Evolutionary conservation across 306 rosid genomes (phyloP).

Genomic region (Rosa lucieae): DNA sequence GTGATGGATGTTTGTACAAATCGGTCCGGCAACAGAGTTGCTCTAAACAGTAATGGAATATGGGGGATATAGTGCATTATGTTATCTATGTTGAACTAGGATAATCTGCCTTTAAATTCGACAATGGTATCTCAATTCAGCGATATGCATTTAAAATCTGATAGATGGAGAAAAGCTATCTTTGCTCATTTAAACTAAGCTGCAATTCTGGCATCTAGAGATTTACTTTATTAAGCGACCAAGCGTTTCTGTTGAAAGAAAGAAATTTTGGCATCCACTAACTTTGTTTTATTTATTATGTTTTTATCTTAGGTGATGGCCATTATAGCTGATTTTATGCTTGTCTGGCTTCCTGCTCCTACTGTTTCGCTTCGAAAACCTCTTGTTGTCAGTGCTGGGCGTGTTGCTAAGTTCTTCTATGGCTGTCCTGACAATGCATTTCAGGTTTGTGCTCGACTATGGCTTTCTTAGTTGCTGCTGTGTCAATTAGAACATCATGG

Average conservation of each 20-base stretch:
- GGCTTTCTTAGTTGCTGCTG: neutral
- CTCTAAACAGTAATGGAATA: neutral
- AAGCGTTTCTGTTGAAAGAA: too few relatives aligned
- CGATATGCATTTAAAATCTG: neutral
- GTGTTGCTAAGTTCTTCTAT: conserved; percentile 78
- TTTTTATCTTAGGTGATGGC: conserved; percentile 43
- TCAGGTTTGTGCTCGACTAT: conserved; percentile 49
- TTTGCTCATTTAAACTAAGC: neutral
- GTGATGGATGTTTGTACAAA: neutral
- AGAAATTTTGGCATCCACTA: too few relatives aligned
- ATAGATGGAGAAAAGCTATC: neutral
- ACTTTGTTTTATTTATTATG: too few relatives aligned
- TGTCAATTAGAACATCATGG: neutral
- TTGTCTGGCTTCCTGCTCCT: conserved; percentile 76
- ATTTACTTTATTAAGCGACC: too few relatives aligned
- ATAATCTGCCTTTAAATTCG: neutral
- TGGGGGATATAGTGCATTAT: neutral
- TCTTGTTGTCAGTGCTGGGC: conserved; percentile 64
- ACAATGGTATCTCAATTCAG: neutral
- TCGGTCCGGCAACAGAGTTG: neutral
- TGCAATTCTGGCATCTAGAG: too few relatives aligned
- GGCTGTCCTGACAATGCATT: conserved; percentile 96
- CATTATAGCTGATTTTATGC: conserved; percentile 55
- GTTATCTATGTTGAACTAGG: neutral
- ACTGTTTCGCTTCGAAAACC: conserved; percentile 80